Base-by-base conservation (phyloP, 768 basidiomycete species). In the Russula compacta region DNA sequence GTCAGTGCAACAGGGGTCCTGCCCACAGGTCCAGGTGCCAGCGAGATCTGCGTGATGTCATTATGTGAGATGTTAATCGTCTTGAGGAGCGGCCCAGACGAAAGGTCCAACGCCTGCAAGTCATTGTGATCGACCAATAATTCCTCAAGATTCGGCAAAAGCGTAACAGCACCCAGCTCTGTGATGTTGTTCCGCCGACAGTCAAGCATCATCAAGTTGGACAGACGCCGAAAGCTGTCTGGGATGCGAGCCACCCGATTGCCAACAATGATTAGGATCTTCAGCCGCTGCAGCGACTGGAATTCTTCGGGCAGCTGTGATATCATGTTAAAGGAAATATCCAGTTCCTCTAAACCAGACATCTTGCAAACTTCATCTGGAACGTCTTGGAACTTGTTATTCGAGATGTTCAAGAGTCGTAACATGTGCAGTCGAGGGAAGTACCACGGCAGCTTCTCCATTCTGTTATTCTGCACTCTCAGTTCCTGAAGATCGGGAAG, bases 311-410 rank as follows among this genome's bases (percentile, higher is more conserved):
- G 94, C 1, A 98, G 79, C 52, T 85, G 82, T 0, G 81, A 78
- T 60, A 98, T 85, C 71, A 80, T 83, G 76, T 99, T 99, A 79
- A 98, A 98, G 0, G 97, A 98, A 42, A 97, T 78, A 68, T 98
- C 95, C 19, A 99, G 83, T 67, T 95, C 91, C 40, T 80, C 75
- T 19, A 99, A 81, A n/a, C 75, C 79, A 5, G 76, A 73, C 69
- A 98, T 82, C 62, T 86, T 77, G 71, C 82, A 84, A 32, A 99
- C 81, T 39, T 88, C 88, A 0, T 76, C 65, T 0, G 95, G 95
- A 53, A 98, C 78, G 7, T 68, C 69, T 33, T 80, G 80, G 71
- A 98, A 93, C 71, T 92, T 91, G 78, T 98, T 99, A 73, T 98
- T 98, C 56, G 94, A 95, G 60, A 98, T 87, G 73, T 97, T 95